These are phyloP conservation scores for Tulasnella sp. DNA, from an alignment of 768 basidiomycete species.

Conservation along the genomic window DNA sequence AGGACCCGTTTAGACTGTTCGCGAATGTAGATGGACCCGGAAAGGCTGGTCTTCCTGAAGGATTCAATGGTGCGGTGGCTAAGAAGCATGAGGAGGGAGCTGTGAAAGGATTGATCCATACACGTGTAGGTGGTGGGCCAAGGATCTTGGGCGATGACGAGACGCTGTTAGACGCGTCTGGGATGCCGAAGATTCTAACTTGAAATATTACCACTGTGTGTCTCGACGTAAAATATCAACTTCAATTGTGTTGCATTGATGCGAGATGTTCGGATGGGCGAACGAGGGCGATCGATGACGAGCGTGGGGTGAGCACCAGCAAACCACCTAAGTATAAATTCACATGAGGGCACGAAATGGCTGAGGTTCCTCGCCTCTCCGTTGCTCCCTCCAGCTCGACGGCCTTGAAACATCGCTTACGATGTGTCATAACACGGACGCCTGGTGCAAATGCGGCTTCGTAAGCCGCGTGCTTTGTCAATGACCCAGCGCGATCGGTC, in stretches of 20 bases:
- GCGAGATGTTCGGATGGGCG: no score
- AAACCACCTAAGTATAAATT: not conserved
- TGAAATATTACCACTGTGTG: not conserved
- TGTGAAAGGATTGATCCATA: conserved; percentile 35
- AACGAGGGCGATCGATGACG: no score
- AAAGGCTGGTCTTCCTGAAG: conserved; percentile 38
- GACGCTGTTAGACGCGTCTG: conserved; percentile 52
- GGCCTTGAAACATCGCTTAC: not conserved
- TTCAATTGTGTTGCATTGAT: no score
- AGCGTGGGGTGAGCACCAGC: no score
- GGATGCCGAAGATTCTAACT: conserved; percentile 42
- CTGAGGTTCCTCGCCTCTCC: not conserved
- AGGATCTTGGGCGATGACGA: conserved; percentile 48
- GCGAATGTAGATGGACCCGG: conserved; percentile 33
- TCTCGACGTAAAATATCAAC: no score
- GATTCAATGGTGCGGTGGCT: conserved; percentile 71
- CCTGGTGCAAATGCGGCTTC: not conserved
- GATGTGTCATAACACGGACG: not conserved
- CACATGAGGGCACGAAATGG: not conserved
- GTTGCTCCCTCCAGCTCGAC: not conserved
- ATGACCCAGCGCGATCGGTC: no score
- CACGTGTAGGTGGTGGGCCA: conserved; percentile 37
- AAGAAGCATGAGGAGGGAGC: conserved; percentile 45
- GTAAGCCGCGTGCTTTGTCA: no score
- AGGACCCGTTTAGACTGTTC: conserved; percentile 63